Base-by-base conservation (phyloP, 2,329 filamentous ascomycete species). In the Aureobasidium sp. region DNA sequence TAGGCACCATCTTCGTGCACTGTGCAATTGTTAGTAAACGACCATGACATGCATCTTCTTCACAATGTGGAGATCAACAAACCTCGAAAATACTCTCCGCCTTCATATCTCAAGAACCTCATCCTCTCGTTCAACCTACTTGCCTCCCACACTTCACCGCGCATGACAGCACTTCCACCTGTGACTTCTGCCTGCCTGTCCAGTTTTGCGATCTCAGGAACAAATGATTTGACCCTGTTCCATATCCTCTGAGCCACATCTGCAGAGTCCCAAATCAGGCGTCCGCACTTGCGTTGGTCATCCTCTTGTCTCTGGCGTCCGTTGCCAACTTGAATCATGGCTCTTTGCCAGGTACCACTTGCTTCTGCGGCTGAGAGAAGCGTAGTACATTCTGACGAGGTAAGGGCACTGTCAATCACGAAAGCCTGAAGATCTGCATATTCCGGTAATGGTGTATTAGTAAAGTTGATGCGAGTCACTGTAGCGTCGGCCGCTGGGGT, bases 231-330 rank as follows among this genome's bases (percentile, higher is more conserved):
- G 14, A 48, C 27, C 4, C 45, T 48, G 7, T 32, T 7, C 45
- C 27, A 32, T n/a, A 48, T 32, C 7, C 16, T 32, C 27, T 30
- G 45, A 32, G 13, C 27, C 3, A 48, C 45, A 81, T 16, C 81
- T 53, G 79, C 76, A 14, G 81, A 74, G 68, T 94, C 88, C 82
- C 85, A 89, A 66, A 94, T 87, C 65, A 93, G 89, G 3, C 90
- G 81, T n/a, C 87, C 87, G 67, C 87, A 87, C 64, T 89, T 86
- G 16, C 90, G 80, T 53, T 83, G 83, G 9, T 84, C 79, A 1
- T 81, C 76, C 4, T 79, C 74, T 45, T 85, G 71, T 3, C 78
- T 73, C 73, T 93, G 85, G 61, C 71, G 76, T 3, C 88, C 87
- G 5, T 72, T 72, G 5, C 88, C 88, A 29, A 84, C 72, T 69